Conservation (phyloP, 1,139 yeast genomes). For the Martiniozyma asiatica region DNA sequence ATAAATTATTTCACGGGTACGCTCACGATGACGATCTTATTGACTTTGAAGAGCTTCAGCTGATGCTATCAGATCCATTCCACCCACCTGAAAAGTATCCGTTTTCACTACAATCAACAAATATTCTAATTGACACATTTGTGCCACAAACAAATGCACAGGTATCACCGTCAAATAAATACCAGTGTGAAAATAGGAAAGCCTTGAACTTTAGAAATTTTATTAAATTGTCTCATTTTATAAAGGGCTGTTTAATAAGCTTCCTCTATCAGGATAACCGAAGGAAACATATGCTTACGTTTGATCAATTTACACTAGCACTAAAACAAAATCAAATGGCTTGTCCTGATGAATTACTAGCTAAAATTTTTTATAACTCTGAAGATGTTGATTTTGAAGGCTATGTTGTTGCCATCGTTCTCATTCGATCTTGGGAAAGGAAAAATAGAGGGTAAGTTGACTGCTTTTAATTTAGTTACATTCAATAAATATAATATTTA, state of each 20-base stretch:
- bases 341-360: conserved; percentile 15
- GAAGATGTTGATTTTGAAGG: conserved; percentile 17
- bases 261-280: conserved; percentile 19
- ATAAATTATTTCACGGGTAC: conserved; percentile 10
- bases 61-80: conserved; percentile 12
- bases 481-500: no score
- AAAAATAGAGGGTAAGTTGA: conserved; percentile 1
- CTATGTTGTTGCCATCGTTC: conserved; percentile 17
- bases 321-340: conserved; percentile 14
- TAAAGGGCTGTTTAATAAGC: conserved; percentile 20
- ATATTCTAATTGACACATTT: conserved; percentile 12
- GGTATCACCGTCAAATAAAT: no score
- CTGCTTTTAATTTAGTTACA: no score
- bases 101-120: conserved; percentile 6
- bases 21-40: conserved; percentile 6
- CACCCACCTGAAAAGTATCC: conserved; percentile 4
- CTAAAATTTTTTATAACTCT: conserved; percentile 13
- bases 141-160: no score
- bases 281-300: conserved; percentile 15
- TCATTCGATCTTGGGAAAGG: conserved; percentile 16
- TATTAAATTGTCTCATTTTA: conserved; percentile 16
- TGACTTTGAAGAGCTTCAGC: no score
- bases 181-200: conserved; percentile 1
- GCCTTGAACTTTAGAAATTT: conserved; percentile 17
- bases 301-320: conserved; percentile 18